Percentiles rank a stretch among this genome's conserved stretches.
phyloP scores from a whole-genome alignment of 1,139 yeast species.

The Candida buenavistaensis region DNA sequence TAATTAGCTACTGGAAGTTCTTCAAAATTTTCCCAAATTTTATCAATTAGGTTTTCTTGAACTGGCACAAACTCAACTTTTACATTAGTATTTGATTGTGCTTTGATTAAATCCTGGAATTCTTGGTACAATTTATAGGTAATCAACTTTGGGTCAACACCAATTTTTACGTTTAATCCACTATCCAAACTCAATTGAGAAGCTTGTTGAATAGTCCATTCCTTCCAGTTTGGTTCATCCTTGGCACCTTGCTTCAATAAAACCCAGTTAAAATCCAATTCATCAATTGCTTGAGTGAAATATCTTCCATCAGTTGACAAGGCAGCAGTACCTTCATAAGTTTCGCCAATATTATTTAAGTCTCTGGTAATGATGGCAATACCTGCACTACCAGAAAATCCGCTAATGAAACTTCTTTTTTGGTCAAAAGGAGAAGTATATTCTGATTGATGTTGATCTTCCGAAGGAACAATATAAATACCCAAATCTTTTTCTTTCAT shows the following conservation, averaged over 20 bases:
- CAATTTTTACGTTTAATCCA: constrained; percentile 42
- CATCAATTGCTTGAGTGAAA: constrained; percentile 85
- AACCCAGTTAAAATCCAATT: constrained; percentile 86
- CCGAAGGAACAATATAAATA: constrained; percentile 83
- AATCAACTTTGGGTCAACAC: constrained; percentile 65
- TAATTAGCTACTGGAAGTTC: constrained; percentile 43
- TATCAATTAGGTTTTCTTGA: constrained; percentile 68
- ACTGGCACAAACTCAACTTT: constrained; percentile 64
- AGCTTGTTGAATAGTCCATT: constrained; percentile 74
- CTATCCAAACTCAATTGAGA: constrained; percentile 47
- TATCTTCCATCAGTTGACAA: constrained; percentile 95
- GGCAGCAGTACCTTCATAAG: constrained; percentile 70
- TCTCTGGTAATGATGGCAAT: constrained; percentile 83
- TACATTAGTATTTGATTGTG: constrained; percentile 28
- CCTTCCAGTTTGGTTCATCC: constrained; percentile 82
- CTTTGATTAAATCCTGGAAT: constrained; percentile 23
- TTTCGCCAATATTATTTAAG: constrained; percentile 53
- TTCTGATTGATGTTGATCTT: constrained; percentile 93
- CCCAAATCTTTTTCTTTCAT: constrained; percentile 70
- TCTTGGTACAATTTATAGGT: constrained; percentile 43
- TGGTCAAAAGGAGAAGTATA: constrained; percentile 81
- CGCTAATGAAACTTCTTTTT: constrained; percentile 81
- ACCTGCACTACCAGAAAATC: constrained; percentile 95
- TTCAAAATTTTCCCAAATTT: constrained; percentile 65
- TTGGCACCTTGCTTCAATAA: constrained; percentile 77